Conservation (phyloP, 805 yeast species). For the Spathaspora boniae region DNA sequence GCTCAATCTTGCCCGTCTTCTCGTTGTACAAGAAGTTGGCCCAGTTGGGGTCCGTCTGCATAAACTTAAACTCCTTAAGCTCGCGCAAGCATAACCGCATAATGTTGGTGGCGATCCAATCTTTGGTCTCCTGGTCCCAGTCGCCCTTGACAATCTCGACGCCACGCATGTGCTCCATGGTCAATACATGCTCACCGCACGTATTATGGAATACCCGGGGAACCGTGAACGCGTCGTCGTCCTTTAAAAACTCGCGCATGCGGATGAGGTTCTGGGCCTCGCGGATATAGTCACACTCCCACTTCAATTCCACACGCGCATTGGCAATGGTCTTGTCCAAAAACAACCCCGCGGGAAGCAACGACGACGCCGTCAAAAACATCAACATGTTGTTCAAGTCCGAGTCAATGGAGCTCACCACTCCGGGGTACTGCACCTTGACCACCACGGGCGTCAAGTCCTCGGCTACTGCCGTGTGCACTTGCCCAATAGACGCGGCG, state of each 20-base stretch:
- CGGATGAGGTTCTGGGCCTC: constrained; percentile 77
- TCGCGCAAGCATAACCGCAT: constrained; percentile 86
- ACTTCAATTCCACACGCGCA: constrained; percentile 87
- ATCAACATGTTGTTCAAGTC: constrained; percentile 83
- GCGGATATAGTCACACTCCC: constrained; percentile 96
- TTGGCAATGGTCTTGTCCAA: constrained; percentile 89
- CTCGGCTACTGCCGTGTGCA: constrained; percentile 74
- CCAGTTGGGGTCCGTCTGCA: constrained; percentile 99
- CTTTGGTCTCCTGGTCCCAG: constrained; percentile 67
- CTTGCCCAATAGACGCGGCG: constrained; percentile 95
- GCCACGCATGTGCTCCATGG: constrained; percentile 89
- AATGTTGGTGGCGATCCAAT: constrained; percentile 81
- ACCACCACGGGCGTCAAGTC: constrained; percentile 79
- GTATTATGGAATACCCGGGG: constrained; percentile 77
- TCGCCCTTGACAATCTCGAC: constrained; percentile 73
- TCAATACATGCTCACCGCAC: constrained; percentile 78
- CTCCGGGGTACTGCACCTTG: constrained; percentile 97
- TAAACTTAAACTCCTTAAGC: constrained; percentile 77
- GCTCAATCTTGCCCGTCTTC: constrained; percentile 68
- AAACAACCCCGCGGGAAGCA: constrained; percentile 88
- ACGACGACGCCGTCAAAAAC: constrained; percentile 78
- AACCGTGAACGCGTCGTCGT: constrained; percentile 65
- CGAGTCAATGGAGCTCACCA: constrained; percentile 87
- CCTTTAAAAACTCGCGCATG: constrained; percentile 55
- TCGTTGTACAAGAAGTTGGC: constrained; percentile 89